Percentiles rank a stretch among this genome's conserved stretches.
Conservation (phyloP, 1,139 yeast genomes). For the Candida sojae region DNA sequence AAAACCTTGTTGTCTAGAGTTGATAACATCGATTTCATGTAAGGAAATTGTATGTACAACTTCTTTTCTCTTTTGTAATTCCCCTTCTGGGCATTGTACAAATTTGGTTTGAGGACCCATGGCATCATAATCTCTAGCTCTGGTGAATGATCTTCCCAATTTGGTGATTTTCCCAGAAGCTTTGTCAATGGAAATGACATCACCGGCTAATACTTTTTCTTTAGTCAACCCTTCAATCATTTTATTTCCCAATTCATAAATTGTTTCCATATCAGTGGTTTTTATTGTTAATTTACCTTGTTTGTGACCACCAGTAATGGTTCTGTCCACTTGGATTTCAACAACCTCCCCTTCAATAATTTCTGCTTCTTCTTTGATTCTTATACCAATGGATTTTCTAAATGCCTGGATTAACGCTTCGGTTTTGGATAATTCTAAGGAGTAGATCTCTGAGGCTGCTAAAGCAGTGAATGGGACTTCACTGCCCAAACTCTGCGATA, state of each 20-base stretch:
- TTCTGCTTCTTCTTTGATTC: slow-evolving; percentile 95
- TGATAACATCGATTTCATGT: slow-evolving; percentile 97
- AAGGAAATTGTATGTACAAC: slow-evolving; percentile 95
- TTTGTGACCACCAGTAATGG: slow-evolving; percentile 95
- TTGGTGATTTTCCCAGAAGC: slow-evolving; percentile 93
- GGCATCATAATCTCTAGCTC: slow-evolving; percentile 98
- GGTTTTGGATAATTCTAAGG: slow-evolving; percentile 89
- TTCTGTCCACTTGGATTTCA: slow-evolving; percentile 95
- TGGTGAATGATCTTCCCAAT: slow-evolving; percentile 91
- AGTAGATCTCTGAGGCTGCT: slow-evolving; percentile 91
- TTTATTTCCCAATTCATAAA: slow-evolving; percentile 93
- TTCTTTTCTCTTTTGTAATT: slow-evolving; percentile 91
- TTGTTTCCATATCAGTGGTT: slow-evolving; percentile 99
- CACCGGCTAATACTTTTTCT: slow-evolving; percentile 97
- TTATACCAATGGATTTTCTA: slow-evolving; percentile 92
- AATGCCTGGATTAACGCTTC: slow-evolving; percentile 96
- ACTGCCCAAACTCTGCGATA: slow-evolving; percentile 81
- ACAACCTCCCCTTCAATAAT: slow-evolving; percentile 98
- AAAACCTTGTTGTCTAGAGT: slow-evolving; percentile 97
- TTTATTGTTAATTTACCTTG: slow-evolving; percentile 97
- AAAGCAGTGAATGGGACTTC: slow-evolving; percentile 96
- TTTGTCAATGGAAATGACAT: slow-evolving; percentile 93
- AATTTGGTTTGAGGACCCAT: slow-evolving; percentile 99
- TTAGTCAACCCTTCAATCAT: slow-evolving; percentile 96
- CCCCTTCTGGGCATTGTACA: slow-evolving; percentile 99